Base-by-base conservation (phyloP, 352 stramenopile genomes). In the Elongisporangium anandrum region DNA sequence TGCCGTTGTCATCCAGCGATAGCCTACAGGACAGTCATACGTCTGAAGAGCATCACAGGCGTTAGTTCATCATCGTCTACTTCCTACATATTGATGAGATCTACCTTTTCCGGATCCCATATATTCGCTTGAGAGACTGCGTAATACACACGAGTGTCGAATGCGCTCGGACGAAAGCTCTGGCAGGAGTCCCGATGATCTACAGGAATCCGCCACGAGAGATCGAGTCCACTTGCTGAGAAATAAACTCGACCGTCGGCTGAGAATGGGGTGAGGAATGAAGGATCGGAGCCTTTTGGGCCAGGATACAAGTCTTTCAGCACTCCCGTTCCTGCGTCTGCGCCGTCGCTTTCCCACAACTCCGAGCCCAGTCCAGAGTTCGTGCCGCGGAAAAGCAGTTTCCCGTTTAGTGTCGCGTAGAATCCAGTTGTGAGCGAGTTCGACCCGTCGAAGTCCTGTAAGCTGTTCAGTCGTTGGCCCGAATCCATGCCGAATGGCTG, bases 11-110 rank as follows among this genome's bases (percentile, higher is more conserved):
- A 92, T 88, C 87, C 90, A 97, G 39, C 77, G 70, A 51, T 75
- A 95, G 15, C 88, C 88, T 9, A 73, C 23, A 0, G 91, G 90
- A 51, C 91, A 97, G 56, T 97, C 88, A 65, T 97, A 97, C 13
- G 63, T 69, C 61, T 83, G 41, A 7, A 1, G 57, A 49, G 6
- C 51, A 52, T 16, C 10, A 56, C 19, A 12, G n/a, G 45, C 15
- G 21, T 20, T 39, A 22, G n/a, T 16, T 59, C 8, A 38, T 1
- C 15, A 53, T 10, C 50, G 24, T 19, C 15, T 39, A 3, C 9
- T 17, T 5, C 21, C n/a, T 4, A 20, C 22, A 15, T 56, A 17
- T 21, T 22, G 24, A 17, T 2, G 54, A 39, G 8, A 23, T 15
- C 15, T 72, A 85, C 78, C 66, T 80, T 63, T 0, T 77, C 56